phyloP scores from a whole-genome alignment of 768 basidiomycete genomes.

The Russula foetens region DNA sequence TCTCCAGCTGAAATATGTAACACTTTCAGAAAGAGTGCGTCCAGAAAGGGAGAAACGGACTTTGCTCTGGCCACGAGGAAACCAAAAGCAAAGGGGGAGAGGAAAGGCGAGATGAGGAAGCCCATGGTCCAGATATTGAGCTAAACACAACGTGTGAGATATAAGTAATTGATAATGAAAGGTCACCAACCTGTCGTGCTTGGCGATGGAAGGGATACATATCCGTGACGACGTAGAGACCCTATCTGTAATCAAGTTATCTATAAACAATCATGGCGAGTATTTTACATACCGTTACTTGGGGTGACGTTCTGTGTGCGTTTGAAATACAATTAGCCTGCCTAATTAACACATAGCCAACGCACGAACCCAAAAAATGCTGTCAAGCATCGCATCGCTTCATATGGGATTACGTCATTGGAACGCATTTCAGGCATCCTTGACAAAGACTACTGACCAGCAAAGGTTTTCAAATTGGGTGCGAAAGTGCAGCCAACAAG shows the following conservation, averaged over 20 bases:
- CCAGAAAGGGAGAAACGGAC: slow-evolving; percentile 18
- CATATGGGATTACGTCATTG: not conserved
- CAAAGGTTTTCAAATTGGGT: slow-evolving; percentile 46
- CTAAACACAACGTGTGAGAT: slow-evolving; percentile 25
- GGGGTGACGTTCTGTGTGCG: slow-evolving; percentile 41
- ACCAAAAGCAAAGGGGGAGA: slow-evolving; percentile 59
- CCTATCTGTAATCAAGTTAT: slow-evolving; percentile 27
- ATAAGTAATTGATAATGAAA: not conserved
- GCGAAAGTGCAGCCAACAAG: slow-evolving; percentile 52
- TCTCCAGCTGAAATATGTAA: slow-evolving; percentile 35
- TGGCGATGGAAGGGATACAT: slow-evolving; percentile 64
- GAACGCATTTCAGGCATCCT: not conserved
- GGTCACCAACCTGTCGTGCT: slow-evolving; percentile 44
- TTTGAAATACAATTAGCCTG: not conserved
- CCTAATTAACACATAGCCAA: not conserved
- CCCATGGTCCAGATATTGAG: slow-evolving; percentile 70
- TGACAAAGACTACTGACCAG: slow-evolving; percentile 35
- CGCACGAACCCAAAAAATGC: slow-evolving; percentile 45
- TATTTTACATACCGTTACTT: slow-evolving; percentile 38
- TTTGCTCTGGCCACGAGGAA: slow-evolving; percentile 53
- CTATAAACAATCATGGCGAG: not conserved
- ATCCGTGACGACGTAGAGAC: slow-evolving; percentile 53
- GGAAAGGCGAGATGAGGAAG: slow-evolving; percentile 56
- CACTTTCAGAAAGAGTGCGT: not conserved
- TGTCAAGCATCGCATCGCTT: slow-evolving; percentile 52